Evolutionary conservation across 768 basidiomycete species (phyloP).

Genomic region (Serendipita sp.): DNA sequence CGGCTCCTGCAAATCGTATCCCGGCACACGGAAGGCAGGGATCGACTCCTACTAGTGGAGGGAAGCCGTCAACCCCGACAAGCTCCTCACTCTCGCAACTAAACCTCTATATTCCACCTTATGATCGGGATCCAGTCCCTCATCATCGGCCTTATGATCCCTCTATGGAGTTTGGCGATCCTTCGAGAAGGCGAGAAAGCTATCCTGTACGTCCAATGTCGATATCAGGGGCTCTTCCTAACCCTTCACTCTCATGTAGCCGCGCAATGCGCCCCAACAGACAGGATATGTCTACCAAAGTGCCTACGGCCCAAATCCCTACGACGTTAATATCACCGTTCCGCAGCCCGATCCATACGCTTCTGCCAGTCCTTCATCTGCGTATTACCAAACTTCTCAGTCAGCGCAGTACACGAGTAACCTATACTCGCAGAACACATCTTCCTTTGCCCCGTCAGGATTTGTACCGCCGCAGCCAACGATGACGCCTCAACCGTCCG

Average conservation of each 20-base stretch:
- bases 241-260: conserved; percentile 10
- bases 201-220: conserved; percentile 33
- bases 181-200: conserved; percentile 36
- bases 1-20: background rate
- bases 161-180: conserved; percentile 24
- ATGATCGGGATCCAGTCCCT: conserved; percentile 37
- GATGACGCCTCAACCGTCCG: conserved; percentile 8
- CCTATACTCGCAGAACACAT: background rate
- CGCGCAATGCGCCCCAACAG: conserved; percentile 9
- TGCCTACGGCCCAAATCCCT: conserved; percentile 11
- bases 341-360: conserved; percentile 7
- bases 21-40: conserved; percentile 18
- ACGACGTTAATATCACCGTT: background rate
- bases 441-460: background rate
- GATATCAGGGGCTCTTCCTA: conserved; percentile 2
- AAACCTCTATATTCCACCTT: conserved; percentile 60
- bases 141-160: conserved; percentile 17
- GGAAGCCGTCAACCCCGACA: conserved; percentile 44
- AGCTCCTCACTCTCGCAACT: conserved; percentile 46
- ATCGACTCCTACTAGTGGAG: conserved; percentile 31
- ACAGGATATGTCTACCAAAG: background rate
- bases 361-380: background rate
- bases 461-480: conserved; percentile 8
- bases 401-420: background rate
- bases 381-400: conserved; percentile 3